These are phyloP conservation scores for Turritis glabra DNA, from an alignment of 345 rosid genomes.

Conservation along the genomic window DNA sequence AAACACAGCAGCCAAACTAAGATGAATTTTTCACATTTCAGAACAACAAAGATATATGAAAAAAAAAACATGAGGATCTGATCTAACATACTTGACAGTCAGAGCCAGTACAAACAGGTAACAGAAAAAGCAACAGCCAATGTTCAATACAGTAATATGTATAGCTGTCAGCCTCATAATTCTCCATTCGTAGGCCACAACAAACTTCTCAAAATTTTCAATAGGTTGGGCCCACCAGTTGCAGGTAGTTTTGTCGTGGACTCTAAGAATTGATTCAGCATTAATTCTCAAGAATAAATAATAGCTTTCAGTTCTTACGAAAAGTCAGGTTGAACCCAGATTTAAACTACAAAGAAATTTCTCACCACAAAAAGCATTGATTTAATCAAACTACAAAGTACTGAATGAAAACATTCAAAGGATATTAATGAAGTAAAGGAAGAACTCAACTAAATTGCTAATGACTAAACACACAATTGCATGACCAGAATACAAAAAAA, in stretches of 20 bases:
- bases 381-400: background rate
- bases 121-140: conserved; percentile 15
- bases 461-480: background rate
- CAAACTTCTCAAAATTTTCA: conserved; percentile 18
- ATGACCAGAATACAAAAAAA: background rate
- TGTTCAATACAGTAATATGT: conserved; percentile 14
- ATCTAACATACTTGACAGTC: conserved; percentile 12
- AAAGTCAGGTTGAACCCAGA: conserved; percentile 15
- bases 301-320: conserved; percentile 25
- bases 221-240: conserved; percentile 39
- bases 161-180: conserved; percentile 35
- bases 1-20: background rate
- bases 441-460: background rate
- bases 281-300: conserved; percentile 27
- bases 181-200: conserved; percentile 25
- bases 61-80: conserved; percentile 10
- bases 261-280: conserved; percentile 27
- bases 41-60: background rate
- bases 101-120: conserved; percentile 24
- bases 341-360: background rate
- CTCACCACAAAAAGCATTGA: background rate
- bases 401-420: background rate
- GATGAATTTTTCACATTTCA: conserved; percentile 6
- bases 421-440: background rate
- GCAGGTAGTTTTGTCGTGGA: conserved; percentile 37